Base-by-base conservation (phyloP, 2,329 filamentous ascomycete species). In the Arthrobotrys pseudoclavata region DNA sequence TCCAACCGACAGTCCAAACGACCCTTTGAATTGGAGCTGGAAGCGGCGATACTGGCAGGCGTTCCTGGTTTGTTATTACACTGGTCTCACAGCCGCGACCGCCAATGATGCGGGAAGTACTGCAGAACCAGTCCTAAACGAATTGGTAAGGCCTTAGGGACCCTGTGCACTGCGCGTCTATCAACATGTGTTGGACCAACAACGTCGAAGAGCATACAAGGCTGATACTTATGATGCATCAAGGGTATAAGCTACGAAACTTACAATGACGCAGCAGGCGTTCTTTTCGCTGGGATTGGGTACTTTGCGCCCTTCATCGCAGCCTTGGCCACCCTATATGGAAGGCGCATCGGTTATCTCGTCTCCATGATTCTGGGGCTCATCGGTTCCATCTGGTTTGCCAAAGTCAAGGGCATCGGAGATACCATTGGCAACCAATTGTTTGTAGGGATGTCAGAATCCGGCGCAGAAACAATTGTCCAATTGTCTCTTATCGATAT, bases 401-500 rank as follows among this genome's bases (percentile, higher is more conserved):
- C 87, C 7, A 83, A 83, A 24, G 83, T 86, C 10, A 80, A 84
- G 60, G 84, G 81, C 22, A 84, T 83, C 0, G 81, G 83, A 15
- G 86, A 88, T 70, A 85, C 86, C 1, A 85, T 88, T 69, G 87
- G 86, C 85, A 86, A 86, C 55, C 87, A 89, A 80, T 83, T 89
- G 1, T 88, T 89, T 68, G 86, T 89, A 1, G 87, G 87, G 15
- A 87, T 87, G 1, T 88, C 87, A 3, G 87, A 89, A 81, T 85
- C 86, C 7, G 87, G 87, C 48, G 87, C 86, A 1, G 87, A 89
- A 81, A 87, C 87, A 0, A 85, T 87, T 31, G 87, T 87, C 5
- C 87, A 89, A 80, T 82, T 88, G n/a, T 88, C 87, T 1, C 83
- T 89, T 29, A 86, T 87, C 6, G 87, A 89, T 79, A 84, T 89